Conservation (phyloP, 208 protist genomes). For the Leishmania braziliensis region DNA sequence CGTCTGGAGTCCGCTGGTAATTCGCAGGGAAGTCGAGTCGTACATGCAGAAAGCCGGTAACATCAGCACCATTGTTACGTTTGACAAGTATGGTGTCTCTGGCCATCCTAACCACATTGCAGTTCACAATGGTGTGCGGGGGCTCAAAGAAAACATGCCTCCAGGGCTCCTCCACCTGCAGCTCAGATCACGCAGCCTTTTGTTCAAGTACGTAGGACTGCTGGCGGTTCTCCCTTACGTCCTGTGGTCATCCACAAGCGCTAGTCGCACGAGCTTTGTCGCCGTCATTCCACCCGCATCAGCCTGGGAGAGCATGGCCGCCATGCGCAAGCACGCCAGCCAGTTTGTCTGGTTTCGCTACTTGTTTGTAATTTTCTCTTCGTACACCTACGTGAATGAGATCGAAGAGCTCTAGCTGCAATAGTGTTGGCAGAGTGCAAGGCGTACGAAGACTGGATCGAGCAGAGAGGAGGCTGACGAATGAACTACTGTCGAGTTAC, state of each 20-base stretch:
- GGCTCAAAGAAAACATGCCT: conserved; percentile 66
- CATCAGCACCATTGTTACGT: conserved; percentile 93
- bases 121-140: conserved; percentile 77
- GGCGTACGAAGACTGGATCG: not conserved
- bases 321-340: conserved; percentile 90
- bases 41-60: conserved; percentile 62
- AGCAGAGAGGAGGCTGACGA: not conserved
- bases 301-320: conserved; percentile 53
- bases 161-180: conserved; percentile 74
- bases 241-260: conserved; percentile 17
- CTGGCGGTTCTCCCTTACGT: conserved; percentile 39
- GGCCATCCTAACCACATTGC: conserved; percentile 96
- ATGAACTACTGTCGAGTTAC: not conserved
- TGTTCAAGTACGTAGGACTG: conserved; percentile 72
- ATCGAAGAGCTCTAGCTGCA: conserved; percentile 33
- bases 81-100: conserved; percentile 95
- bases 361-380: conserved; percentile 95
- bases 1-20: conserved; percentile 58
- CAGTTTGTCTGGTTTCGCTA: conserved; percentile 98
- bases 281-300: conserved; percentile 56
- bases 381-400: conserved; percentile 96
- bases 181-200: conserved; percentile 54
- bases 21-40: conserved; percentile 56
- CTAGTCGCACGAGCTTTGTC: conserved; percentile 41
- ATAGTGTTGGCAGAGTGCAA: not conserved